Conservation (phyloP, 2,329 filamentous ascomycete genomes). For the Pestalotiopsis sp. region DNA sequence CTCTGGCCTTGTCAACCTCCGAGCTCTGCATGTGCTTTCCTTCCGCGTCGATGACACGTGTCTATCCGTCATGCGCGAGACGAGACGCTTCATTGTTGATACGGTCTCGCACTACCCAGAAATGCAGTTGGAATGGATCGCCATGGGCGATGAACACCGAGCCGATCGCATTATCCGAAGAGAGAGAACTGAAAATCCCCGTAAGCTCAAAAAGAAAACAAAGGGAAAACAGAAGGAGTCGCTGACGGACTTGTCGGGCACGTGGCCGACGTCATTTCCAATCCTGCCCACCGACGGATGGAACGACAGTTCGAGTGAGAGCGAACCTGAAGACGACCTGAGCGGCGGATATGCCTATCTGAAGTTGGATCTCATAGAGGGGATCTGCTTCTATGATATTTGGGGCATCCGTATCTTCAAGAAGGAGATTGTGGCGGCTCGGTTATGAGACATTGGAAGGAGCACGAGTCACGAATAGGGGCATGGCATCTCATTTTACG, state of each 20-base stretch:
- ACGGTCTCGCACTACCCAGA: conserved; percentile 57
- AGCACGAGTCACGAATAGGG: not conserved
- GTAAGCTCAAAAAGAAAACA: conserved; percentile 28
- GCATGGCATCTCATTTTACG: not conserved
- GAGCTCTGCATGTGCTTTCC: conserved; percentile 57
- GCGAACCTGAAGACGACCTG: conserved; percentile 37
- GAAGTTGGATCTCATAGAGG: conserved; percentile 42
- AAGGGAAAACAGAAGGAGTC: conserved; percentile 40
- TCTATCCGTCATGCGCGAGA: conserved; percentile 58
- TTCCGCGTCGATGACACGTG: conserved; percentile 61
- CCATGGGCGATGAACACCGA: conserved; percentile 51
- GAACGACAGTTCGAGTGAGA: conserved; percentile 32
- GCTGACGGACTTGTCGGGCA: conserved; percentile 22
- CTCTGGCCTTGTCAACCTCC: conserved; percentile 47
- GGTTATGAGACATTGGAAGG: conserved; percentile 33
- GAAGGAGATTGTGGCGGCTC: conserved; percentile 53
- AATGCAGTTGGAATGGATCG: conserved; percentile 61
- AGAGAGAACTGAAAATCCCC: conserved; percentile 28
- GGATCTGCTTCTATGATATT: conserved; percentile 45
- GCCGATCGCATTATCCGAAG: conserved; percentile 52
- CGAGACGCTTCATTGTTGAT: conserved; percentile 61
- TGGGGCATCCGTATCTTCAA: conserved; percentile 58
- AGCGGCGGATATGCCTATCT: conserved; percentile 20
- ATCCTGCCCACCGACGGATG: conserved; percentile 28
- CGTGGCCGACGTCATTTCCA: conserved; percentile 23